Evolutionary conservation across 2,329 filamentous ascomycete species (phyloP), one percentile per base, ranked within the genome.

Genomic region (Colletotrichum sp.): DNA sequence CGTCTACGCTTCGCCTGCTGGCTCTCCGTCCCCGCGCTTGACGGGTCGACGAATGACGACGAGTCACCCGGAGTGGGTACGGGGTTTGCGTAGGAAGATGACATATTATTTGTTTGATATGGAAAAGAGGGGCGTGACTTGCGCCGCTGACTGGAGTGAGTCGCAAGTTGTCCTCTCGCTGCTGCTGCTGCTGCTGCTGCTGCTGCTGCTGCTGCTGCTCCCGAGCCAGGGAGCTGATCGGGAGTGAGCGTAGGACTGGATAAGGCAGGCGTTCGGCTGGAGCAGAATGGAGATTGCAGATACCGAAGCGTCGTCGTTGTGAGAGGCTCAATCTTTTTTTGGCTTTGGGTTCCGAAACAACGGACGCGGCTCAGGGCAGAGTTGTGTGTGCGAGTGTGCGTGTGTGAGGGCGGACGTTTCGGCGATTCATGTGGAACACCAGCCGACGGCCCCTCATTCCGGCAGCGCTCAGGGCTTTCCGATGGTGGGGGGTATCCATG

Each of bases 371-470:
- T 67, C 44, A 21, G n/a, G 24, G 18, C 21, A 26, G 18, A 44
- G 64, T 66, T 49, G 36, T n/a, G 26, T 34, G 24, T 6, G 16
- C 28, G 16, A 26, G 10, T n/a, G 59, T 9, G n/a, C 10, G 44
- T 21, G 18, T 21, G n/a, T 52, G 44, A 52, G 44, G 44, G 44
- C 18, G 62, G 15, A 44, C 44, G 68, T 65, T 62, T 66, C 68
- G 52, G 55, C 39, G 39, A 57, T 34, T 63, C 32, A 49, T 67
- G 60, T 67, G 34, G 24, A 52, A 36, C 12, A 52, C n/a, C 21
- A 18, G 24, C 63, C 52, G 39, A 69, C 21, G 62, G 72, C 72
- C 72, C 72, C 68, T 72, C 72, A 39, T 49, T 57, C 55, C 63
- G 68, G 16, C 10, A 15, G 26, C 2, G 39, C 24, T 24, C n/a